Conservation (phyloP, 306 rosid genomes). For the Lathyrus aphaca region DNA sequence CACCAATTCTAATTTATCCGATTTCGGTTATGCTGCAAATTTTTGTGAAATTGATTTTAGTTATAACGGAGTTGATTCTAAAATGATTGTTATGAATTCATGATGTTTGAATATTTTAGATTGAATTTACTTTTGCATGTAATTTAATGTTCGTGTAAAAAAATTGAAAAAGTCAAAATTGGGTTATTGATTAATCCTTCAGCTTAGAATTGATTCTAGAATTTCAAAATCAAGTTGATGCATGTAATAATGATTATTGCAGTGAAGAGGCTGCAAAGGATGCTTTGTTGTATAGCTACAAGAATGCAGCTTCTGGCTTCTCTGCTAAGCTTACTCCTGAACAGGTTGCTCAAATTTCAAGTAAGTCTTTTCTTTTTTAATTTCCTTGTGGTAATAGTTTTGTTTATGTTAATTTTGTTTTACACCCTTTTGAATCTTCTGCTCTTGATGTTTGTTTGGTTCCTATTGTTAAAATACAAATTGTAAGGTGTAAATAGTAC, state of each 20-base stretch:
- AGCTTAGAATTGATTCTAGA: not conserved
- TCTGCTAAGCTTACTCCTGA: constrained; percentile 80
- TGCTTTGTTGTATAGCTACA: constrained; percentile 87
- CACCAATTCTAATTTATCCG: not conserved
- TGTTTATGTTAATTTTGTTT: not conserved
- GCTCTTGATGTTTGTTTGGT: no score
- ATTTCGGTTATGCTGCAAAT: not conserved
- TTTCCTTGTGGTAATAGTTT: no score
- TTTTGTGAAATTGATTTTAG: no score
- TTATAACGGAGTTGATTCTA: no score
- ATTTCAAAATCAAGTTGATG: not conserved
- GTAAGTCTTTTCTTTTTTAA: constrained; percentile 41
- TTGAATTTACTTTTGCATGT: not conserved
- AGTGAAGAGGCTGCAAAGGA: constrained; percentile 94
- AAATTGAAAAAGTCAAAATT: not conserved
- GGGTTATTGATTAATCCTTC: no score
- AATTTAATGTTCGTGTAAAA: not conserved
- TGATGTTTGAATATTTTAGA: not conserved
- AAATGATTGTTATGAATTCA: not conserved
- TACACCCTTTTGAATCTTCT: not conserved
- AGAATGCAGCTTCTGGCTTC: constrained; percentile 87
- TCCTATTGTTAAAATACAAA: no score
- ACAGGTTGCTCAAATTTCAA: constrained; percentile 51
- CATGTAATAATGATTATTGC: constrained; percentile 1
- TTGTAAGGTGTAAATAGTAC: no score